Evolutionary conservation across 179 eudicot genomes (phyloP).

Genomic region (Actinidia chinensis): DNA sequence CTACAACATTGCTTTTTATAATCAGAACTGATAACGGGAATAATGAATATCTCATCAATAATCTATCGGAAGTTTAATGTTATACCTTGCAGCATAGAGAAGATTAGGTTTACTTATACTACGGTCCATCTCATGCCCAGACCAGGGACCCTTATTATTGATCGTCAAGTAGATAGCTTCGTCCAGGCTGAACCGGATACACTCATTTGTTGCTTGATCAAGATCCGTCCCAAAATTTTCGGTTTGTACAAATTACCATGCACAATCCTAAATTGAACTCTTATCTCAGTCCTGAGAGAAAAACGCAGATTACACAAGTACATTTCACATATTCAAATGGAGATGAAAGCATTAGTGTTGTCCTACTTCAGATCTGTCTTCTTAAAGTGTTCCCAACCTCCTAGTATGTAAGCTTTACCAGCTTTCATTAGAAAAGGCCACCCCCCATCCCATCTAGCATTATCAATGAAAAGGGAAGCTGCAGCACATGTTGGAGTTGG

Average conservation of each 20-base stretch:
- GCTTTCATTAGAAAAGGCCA: constrained; percentile 98
- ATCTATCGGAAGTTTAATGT: neutral
- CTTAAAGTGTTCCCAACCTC: constrained; percentile 44
- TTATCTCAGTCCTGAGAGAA: constrained; percentile 74
- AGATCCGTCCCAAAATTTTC: constrained; percentile 75
- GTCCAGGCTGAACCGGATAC: constrained; percentile 94
- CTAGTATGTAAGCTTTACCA: constrained; percentile 87
- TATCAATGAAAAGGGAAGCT: constrained; percentile 89
- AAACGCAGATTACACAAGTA: neutral
- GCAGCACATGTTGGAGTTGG: constrained; percentile 96
- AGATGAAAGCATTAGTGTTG: neutral
- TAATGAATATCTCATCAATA: neutral
- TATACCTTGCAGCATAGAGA: constrained; percentile 89
- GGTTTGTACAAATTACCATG: constrained; percentile 87
- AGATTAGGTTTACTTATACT: constrained; percentile 95
- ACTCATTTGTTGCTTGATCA: constrained; percentile 89
- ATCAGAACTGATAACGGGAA: neutral
- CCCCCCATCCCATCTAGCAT: constrained; percentile 99
- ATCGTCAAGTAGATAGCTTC: constrained; percentile 90
- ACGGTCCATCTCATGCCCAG: constrained; percentile 90
- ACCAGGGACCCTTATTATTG: constrained; percentile 96
- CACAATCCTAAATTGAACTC: constrained; percentile 92
- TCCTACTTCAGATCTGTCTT: neutral
- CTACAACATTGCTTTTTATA: neutral
- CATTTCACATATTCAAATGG: neutral